Conservation (phyloP, 257 asterid genomes). For the Solanum gandarillasii region DNA sequence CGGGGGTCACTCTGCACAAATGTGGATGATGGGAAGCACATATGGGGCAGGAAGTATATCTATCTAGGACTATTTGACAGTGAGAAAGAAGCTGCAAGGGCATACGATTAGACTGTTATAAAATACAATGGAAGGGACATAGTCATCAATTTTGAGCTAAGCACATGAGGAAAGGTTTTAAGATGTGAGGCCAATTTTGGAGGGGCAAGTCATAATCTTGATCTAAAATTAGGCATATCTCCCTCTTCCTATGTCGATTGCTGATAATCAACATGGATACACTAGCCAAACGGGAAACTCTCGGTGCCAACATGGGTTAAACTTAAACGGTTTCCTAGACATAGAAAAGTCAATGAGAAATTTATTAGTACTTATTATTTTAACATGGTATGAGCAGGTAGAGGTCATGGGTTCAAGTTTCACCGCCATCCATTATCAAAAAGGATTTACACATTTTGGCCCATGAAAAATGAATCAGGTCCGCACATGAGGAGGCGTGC, state of each 20-base stretch:
- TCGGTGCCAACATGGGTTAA: slow-evolving; percentile 24
- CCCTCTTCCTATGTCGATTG: background rate
- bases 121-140: slow-evolving; percentile 81
- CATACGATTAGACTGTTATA: slow-evolving; percentile 75
- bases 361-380: background rate
- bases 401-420: background rate
- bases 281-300: slow-evolving; percentile 10
- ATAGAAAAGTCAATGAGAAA: slow-evolving; percentile 4
- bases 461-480: background rate
- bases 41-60: background rate
- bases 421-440: background rate
- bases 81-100: slow-evolving; percentile 88
- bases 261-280: slow-evolving; percentile 17
- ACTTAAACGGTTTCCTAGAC: slow-evolving; percentile 14
- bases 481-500: background rate
- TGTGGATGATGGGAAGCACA: background rate
- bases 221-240: slow-evolving; percentile 40
- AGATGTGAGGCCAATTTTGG: slow-evolving; percentile 32
- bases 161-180: slow-evolving; percentile 41
- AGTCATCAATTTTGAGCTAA: slow-evolving; percentile 66
- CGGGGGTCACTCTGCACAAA: background rate
- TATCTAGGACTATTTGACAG: slow-evolving; percentile 29
- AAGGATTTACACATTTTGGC: background rate
- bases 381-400: background rate
- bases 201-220: slow-evolving; percentile 40